Conservation (phyloP, 176 grass and related monocot species). For the Tuctoria greenei region DNA sequence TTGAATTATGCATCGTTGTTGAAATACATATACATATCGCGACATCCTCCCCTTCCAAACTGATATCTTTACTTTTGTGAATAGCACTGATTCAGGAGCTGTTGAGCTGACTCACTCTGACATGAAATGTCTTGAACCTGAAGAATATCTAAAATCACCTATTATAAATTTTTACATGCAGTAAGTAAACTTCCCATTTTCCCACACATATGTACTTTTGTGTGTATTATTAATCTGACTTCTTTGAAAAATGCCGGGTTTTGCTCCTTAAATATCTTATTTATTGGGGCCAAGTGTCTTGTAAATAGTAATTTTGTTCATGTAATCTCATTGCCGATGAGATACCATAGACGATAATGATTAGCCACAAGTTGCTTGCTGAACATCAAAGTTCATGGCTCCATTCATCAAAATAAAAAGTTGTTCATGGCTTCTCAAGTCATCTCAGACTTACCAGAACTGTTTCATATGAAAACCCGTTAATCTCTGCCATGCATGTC, state of each 20-base stretch:
- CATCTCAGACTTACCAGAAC: neutral
- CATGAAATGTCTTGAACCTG: slow-evolving; percentile 50
- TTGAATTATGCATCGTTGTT: slow-evolving; percentile 8
- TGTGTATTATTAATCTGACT: slow-evolving; percentile 16
- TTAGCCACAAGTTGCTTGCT: neutral
- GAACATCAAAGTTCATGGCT: neutral
- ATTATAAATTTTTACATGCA: slow-evolving; percentile 59
- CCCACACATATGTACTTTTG: neutral
- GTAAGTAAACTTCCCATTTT: slow-evolving; percentile 40
- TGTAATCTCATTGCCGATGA: neutral
- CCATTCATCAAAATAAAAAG: neutral
- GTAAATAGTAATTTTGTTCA: slow-evolving; percentile 15
- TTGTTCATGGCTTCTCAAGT: slow-evolving; percentile 10
- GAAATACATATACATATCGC: slow-evolving; percentile 16
- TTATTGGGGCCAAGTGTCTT: neutral
- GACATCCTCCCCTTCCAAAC: neutral
- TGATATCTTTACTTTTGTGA: slow-evolving; percentile 36
- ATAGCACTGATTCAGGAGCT: slow-evolving; percentile 44
- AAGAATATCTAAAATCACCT: slow-evolving; percentile 53
- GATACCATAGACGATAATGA: slow-evolving; percentile 8
- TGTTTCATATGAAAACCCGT: slow-evolving; percentile 16
- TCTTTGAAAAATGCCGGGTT: neutral
- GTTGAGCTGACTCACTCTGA: slow-evolving; percentile 44
- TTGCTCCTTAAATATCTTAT: slow-evolving; percentile 3
- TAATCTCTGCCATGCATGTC: slow-evolving; percentile 1